Conservation (phyloP, 176 grass and related monocot genomes). For the Hordeum marinum region DNA sequence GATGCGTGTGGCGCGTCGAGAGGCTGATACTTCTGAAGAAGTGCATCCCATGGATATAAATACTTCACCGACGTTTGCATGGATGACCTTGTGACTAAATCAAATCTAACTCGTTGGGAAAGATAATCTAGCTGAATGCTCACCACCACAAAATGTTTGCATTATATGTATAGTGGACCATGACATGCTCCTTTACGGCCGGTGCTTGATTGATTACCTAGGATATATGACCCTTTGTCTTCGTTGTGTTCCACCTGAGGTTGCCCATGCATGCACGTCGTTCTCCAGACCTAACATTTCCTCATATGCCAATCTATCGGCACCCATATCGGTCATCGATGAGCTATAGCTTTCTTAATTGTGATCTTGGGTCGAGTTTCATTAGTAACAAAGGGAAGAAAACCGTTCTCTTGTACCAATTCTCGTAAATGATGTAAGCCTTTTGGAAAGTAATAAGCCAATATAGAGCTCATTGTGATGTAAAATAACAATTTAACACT, state of each 20-base stretch:
- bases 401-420: not conserved
- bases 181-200: not conserved
- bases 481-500: not conserved
- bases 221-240: not conserved
- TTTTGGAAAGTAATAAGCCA: too few species aligned
- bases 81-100: not conserved
- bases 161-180: not conserved
- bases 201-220: not conserved
- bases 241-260: not conserved
- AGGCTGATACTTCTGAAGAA: not conserved
- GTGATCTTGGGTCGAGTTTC: not conserved
- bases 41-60: not conserved
- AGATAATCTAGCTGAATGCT: not conserved
- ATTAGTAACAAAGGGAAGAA: not conserved
- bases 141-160: not conserved
- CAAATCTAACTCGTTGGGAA: not conserved
- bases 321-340: not conserved
- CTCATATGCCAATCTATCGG: not conserved
- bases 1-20: not conserved
- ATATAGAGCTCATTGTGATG: too few species aligned
- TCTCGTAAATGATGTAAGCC: not conserved
- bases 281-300: conserved; percentile 21
- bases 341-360: not conserved
- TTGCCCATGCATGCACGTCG: conserved; percentile 9
- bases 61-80: not conserved